Evolutionary conservation across 192 early-diverging fungal genomes (phyloP).

Genomic region (Chytriomyces sp.): DNA sequence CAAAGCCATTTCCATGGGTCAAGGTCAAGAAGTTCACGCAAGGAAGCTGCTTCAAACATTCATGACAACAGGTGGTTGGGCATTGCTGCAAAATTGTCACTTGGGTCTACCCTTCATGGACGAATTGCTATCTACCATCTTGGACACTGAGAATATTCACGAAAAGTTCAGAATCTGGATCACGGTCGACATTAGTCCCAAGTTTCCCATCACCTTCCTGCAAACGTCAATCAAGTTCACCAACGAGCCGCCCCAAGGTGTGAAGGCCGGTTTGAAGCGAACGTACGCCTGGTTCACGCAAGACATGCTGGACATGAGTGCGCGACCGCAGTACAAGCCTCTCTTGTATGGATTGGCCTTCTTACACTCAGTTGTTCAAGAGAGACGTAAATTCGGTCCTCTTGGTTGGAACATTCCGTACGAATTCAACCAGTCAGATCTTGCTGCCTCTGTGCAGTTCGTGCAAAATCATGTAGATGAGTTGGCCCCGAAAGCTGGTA

Average conservation of each 20-base stretch:
- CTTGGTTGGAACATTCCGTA: conserved; percentile 73
- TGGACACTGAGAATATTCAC: conserved; percentile 60
- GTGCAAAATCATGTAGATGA: conserved; percentile 73
- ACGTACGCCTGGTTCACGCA: conserved; percentile 71
- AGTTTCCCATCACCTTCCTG: conserved; percentile 68
- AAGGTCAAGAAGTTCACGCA: conserved; percentile 69
- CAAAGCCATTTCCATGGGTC: conserved; percentile 72
- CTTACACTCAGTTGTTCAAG: conserved; percentile 69
- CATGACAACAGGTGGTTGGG: conserved; percentile 69
- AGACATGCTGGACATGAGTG: conserved; percentile 69
- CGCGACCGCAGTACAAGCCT: conserved; percentile 67
- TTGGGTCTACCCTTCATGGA: conserved; percentile 70
- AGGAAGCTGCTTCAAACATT: conserved; percentile 61
- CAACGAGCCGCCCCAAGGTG: conserved; percentile 68
- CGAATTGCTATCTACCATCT: conserved; percentile 57
- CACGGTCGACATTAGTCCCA: conserved; percentile 60
- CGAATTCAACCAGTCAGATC: conserved; percentile 70
- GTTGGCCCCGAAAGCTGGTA: conserved; percentile 60
- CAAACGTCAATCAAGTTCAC: conserved; percentile 71
- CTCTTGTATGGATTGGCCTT: conserved; percentile 64
- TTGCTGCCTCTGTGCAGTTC: conserved; percentile 66
- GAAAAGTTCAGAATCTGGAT: conserved; percentile 73
- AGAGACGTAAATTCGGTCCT: conserved; percentile 67
- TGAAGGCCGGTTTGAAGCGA: conserved; percentile 67
- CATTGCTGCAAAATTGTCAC: conserved; percentile 67